Evolutionary conservation across 305 asterid genomes (phyloP).

Genomic region (Stenogyne calaminthoides): DNA sequence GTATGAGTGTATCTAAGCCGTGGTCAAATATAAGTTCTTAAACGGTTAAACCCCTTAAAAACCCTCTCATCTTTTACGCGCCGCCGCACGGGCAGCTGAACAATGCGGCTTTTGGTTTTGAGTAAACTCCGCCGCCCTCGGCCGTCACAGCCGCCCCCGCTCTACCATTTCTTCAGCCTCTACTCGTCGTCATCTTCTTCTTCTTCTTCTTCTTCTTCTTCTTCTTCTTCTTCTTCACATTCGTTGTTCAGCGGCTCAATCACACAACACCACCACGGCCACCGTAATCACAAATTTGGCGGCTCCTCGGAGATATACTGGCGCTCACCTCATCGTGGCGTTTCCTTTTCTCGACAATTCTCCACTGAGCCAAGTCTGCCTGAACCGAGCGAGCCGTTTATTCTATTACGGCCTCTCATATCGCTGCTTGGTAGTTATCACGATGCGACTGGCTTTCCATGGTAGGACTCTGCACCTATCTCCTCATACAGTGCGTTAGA

Average conservation of each 20-base stretch:
- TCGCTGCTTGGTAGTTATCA: conserved; percentile 54
- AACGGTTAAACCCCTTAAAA: conserved; percentile 10
- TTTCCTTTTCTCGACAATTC: conserved; percentile 35
- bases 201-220: conserved; percentile 26
- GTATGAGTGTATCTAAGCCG: no score
- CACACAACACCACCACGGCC: conserved; percentile 22
- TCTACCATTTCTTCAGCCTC: conserved; percentile 27
- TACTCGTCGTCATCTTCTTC: no score
- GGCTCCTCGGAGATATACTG: conserved; percentile 31
- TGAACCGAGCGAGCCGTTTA: conserved; percentile 28
- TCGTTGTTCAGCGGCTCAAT: conserved; percentile 26
- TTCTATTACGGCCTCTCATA: conserved; percentile 43
- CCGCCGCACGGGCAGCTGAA: not conserved
- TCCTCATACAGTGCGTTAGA: not conserved
- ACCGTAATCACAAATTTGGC: not conserved
- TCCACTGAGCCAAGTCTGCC: conserved; percentile 30
- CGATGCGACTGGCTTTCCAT: conserved; percentile 47
- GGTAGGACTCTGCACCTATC: conserved; percentile 35
- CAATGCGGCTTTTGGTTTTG: conserved; percentile 33
- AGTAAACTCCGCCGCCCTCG: conserved; percentile 40
- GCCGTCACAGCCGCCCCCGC: conserved; percentile 29
- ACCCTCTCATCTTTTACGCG: not conserved
- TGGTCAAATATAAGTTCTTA: no score
- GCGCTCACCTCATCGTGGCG: conserved; percentile 17
- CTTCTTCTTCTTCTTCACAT: conserved; percentile 21